Evolutionary conservation across 2,329 filamentous ascomycete species (phyloP), one percentile per base, ranked within the genome.

Genomic region (Dactylella cylindrospora): DNA sequence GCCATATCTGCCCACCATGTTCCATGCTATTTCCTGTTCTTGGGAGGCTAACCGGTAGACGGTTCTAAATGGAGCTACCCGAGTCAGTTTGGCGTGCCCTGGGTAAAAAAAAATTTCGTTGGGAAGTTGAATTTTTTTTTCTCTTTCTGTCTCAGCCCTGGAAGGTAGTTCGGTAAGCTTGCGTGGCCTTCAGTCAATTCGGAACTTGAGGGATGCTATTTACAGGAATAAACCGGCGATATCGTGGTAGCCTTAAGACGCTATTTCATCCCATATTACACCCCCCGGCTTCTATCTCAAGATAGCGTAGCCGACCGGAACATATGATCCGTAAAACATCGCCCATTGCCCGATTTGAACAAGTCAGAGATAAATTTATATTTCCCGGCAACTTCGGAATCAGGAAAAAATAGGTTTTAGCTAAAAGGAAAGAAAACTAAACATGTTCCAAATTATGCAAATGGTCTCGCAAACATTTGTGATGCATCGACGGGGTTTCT

Each of bases 111-210:
- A n/a, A n/a, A n/a, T n/a, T n/a, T n/a, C n/a, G n/a, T n/a, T n/a
- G n/a, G n/a, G n/a, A n/a, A n/a, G n/a, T n/a, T n/a, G n/a, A n/a
- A n/a, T n/a, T n/a, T n/a, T n/a, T n/a, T n/a, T n/a, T n/a, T n/a
- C n/a, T n/a, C n/a, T n/a, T n/a, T n/a, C n/a, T 51, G 38, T 50
- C 45, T 44, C 54, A 60, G 45, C 54, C 45, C 50, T 33, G 54
- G 39, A 60, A 40, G 32, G 44, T 51, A 20, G 22, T 26, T 33
- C 10, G 23, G 31, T 25, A n/a, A 38, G 44, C 52, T 57, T 57
- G 44, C 52, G 52, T 44, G 52, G 44, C 52, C 52, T 29, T 47
- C 19, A 50, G 43, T 36, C 23, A 32, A n/a, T 57, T 57, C 52
- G 52, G 52, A 57, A 51, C 46, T 46, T n/a, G 12, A 23, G 41